Percentiles rank a stretch among this genome's conserved stretches.
Evolutionary conservation across 2,329 filamentous ascomycete genomes (phyloP).

Genomic region (Ambrosiella xylebori): DNA sequence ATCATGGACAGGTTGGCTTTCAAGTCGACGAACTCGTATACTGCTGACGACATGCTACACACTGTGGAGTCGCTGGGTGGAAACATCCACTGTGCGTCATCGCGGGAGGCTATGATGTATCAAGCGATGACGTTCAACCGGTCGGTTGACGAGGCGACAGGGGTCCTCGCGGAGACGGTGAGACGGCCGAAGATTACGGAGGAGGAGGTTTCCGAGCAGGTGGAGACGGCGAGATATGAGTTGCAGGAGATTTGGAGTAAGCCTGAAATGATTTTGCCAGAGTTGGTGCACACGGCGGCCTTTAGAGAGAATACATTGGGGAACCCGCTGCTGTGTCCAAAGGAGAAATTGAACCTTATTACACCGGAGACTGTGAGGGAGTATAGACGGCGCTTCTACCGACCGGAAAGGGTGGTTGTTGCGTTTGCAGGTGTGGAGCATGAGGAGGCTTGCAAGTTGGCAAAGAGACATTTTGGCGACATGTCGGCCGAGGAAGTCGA

Average conservation of each 20-base stretch:
- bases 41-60: constrained; percentile 73
- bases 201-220: constrained; percentile 69
- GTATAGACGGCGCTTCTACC: constrained; percentile 72
- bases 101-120: constrained; percentile 94
- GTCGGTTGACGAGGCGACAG: constrained; percentile 66
- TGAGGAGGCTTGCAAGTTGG: constrained; percentile 56
- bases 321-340: constrained; percentile 79
- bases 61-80: constrained; percentile 75
- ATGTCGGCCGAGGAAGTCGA: constrained; percentile 40
- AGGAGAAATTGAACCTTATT: constrained; percentile 63
- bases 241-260: constrained; percentile 96
- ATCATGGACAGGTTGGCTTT: constrained; percentile 93
- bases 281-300: constrained; percentile 86
- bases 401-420: constrained; percentile 79
- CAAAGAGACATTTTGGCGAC: constrained; percentile 78
- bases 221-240: constrained; percentile 86
- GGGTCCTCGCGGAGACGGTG: constrained; percentile 82
- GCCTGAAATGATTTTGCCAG: constrained; percentile 86
- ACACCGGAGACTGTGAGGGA: constrained; percentile 53
- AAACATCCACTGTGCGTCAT: constrained; percentile 93
- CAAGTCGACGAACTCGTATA: constrained; percentile 61
- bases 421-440: constrained; percentile 90
- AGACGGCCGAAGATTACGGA: constrained; percentile 71
- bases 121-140: constrained; percentile 96
- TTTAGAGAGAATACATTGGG: constrained; percentile 94